Evolutionary conservation across 1,284 basidiomycete genomes (phyloP).

Genomic region (Heimioporus retisporus): DNA sequence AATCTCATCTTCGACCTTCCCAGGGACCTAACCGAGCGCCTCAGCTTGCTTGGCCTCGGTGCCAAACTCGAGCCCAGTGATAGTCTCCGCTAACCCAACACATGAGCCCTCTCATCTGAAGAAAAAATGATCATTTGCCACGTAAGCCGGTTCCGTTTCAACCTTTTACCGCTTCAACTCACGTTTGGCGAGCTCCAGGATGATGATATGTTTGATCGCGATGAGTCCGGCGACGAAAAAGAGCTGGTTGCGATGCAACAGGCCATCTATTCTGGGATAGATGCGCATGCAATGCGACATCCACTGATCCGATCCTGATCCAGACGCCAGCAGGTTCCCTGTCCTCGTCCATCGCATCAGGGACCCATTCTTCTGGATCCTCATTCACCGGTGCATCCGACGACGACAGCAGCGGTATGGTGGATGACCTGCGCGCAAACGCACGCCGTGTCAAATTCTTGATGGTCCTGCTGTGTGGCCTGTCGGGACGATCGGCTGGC

Average conservation of each 20-base stretch:
- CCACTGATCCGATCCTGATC: slow-evolving; percentile 14
- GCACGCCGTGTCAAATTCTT: slow-evolving; percentile 83
- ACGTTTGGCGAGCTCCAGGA: slow-evolving; percentile 96
- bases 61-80: slow-evolving; percentile 49
- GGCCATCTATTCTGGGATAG: slow-evolving; percentile 63
- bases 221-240: slow-evolving; percentile 97
- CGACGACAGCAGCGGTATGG: slow-evolving; percentile 13
- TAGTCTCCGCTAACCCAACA: slow-evolving; percentile 59
- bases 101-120: background rate
- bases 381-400: slow-evolving; percentile 13
- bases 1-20: slow-evolving; percentile 98
- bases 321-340: slow-evolving; percentile 6
- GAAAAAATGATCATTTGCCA: slow-evolving; percentile 33
- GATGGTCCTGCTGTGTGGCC: slow-evolving; percentile 85
- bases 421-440: slow-evolving; percentile 59
- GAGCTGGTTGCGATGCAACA: slow-evolving; percentile 91
- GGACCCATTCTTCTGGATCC: slow-evolving; percentile 44
- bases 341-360: slow-evolving; percentile 61
- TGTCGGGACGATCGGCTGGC: slow-evolving; percentile 94
- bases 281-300: slow-evolving; percentile 27
- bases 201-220: slow-evolving; percentile 98
- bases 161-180: slow-evolving; percentile 98
- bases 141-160: slow-evolving; percentile 78
- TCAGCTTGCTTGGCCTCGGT: slow-evolving; percentile 76
- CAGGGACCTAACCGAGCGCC: slow-evolving; percentile 97